A percentile compares a stretch with the other conserved stretches of the same genome.
Conservation (phyloP, 176 grass and related monocot species). For the Oryza coarctata region DNA sequence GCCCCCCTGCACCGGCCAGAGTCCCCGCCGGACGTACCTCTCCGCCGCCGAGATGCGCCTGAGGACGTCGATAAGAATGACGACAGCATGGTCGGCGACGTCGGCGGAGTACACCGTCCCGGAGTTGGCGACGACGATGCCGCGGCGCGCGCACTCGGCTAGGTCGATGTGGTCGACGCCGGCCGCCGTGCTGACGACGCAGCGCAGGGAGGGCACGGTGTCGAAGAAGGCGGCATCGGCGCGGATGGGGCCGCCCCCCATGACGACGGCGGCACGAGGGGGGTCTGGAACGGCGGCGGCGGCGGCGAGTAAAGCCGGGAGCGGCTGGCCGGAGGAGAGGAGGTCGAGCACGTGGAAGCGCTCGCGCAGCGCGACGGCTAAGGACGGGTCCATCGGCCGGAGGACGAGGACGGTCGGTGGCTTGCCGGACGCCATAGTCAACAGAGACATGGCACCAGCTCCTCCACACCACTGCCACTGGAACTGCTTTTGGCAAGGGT, state of each 20-base stretch:
- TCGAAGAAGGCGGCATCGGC: slow-evolving; percentile 27
- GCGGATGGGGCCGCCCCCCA: neutral
- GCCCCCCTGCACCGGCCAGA: slow-evolving; percentile 23
- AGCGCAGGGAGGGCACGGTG: slow-evolving; percentile 35
- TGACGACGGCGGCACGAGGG: slow-evolving; percentile 22
- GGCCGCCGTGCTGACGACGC: slow-evolving; percentile 34
- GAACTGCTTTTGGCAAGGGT: no score
- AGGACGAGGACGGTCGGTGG: slow-evolving; percentile 12
- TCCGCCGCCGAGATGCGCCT: slow-evolving; percentile 33
- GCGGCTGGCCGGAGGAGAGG: neutral
- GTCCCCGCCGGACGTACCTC: slow-evolving; percentile 19
- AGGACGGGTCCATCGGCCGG: neutral
- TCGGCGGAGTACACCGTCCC: slow-evolving; percentile 39
- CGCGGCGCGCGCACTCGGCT: slow-evolving; percentile 46
- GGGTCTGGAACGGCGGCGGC: slow-evolving; percentile 21
- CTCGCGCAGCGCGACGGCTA: slow-evolving; percentile 7
- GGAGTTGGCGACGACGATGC: slow-evolving; percentile 42
- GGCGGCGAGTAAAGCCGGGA: neutral
- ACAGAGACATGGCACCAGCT: neutral
- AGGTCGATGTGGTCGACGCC: slow-evolving; percentile 60
- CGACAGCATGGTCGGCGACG: slow-evolving; percentile 51
- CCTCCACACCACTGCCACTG: neutral
- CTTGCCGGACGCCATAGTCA: neutral
- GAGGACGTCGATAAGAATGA: slow-evolving; percentile 43
- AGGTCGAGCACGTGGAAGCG: slow-evolving; percentile 34